Evolutionary conservation across 2,329 filamentous ascomycete genomes (phyloP), one percentile per base, ranked within the genome.

Genomic region (Nothophaeocryptopus gaeumannii): DNA sequence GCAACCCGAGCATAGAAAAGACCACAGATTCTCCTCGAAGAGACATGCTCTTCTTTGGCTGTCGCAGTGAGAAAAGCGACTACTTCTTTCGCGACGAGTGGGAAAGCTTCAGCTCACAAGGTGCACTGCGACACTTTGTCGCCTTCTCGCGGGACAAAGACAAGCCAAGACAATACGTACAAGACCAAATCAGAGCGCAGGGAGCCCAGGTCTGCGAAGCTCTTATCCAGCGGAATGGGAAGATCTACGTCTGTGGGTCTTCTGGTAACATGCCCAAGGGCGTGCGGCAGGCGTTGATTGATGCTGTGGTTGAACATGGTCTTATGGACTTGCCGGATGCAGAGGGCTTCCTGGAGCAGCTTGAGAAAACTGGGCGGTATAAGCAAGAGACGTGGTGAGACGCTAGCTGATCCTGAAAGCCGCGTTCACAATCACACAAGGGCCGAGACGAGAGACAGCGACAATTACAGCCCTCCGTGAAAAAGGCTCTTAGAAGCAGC

Each of bases 41-140:
- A 50, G 66, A 77, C 2, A 60, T 88, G 0, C 75, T 99, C 1
- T 85, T 97, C 69, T 97, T 89, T 58, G 93, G 93, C 9, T 89
- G 88, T 57, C 84, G 93, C 30, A 95, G 88, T 61, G 71, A 75
- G 9, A 62, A 73, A 0, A 80, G 85, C 0, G 93, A 99, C 67
- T 96, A 82, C 70, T 91, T 90, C 71, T 99, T 93, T 67, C 69
- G 75, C 5, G 69, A 84, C 0, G 91, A 97, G 55, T 96, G 90
- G 90, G 62, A 72, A 1, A 35, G 63, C 0, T 58, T 84, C 1
- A 56, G 67, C 5, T 56, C 65, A 1, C 50, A 67, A 1, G 67
- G 76, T 1, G 68, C 72, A 1, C 67, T 88, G 5, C 70, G 75
- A 5, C 76, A 87, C 2, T 72, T 78, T 44, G 78, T 82, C 0